These are phyloP conservation scores for Cystobasidium ongulense DNA, from an alignment of 768 basidiomycete genomes.

Conservation along the genomic window DNA sequence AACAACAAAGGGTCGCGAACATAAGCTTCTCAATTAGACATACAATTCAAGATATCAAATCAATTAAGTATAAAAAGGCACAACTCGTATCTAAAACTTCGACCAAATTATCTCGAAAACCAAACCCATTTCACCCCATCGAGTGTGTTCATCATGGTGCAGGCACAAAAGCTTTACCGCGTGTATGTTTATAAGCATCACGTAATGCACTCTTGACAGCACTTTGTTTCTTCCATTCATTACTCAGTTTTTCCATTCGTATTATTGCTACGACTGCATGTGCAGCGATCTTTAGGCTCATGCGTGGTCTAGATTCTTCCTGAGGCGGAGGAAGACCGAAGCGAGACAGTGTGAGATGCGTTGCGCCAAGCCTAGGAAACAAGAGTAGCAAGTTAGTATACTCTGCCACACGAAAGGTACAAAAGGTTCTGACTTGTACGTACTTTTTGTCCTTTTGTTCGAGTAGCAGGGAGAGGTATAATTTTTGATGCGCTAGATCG, in stretches of 20 bases:
- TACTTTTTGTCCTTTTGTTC: constrained; percentile 37
- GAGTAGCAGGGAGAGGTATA: constrained; percentile 63
- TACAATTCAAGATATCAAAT: too few species aligned
- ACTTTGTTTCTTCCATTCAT: constrained; percentile 32
- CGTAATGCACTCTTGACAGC: constrained; percentile 33
- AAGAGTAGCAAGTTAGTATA: neutral
- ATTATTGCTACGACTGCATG: constrained; percentile 34
- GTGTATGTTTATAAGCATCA: constrained; percentile 35
- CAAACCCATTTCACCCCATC: neutral
- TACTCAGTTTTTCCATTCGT: constrained; percentile 32
- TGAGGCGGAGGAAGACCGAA: constrained; percentile 17
- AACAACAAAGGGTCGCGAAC: too few species aligned
- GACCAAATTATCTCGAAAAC: too few species aligned
- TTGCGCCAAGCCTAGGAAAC: constrained; percentile 35
- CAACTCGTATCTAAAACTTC: too few species aligned
- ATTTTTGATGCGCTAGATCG: constrained; percentile 75
- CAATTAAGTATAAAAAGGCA: too few species aligned
- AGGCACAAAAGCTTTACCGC: constrained; percentile 36
- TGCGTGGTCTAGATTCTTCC: neutral
- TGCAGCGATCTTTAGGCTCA: constrained; percentile 33
- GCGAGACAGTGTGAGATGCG: constrained; percentile 30
- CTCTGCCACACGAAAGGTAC: neutral
- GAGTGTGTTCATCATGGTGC: neutral
- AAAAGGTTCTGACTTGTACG: too few species aligned
- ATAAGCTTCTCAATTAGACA: too few species aligned